Evolutionary conservation across 2,329 filamentous ascomycete genomes (phyloP), one percentile per base, ranked within the genome.

Genomic region (Trichoderma guizhouense): DNA sequence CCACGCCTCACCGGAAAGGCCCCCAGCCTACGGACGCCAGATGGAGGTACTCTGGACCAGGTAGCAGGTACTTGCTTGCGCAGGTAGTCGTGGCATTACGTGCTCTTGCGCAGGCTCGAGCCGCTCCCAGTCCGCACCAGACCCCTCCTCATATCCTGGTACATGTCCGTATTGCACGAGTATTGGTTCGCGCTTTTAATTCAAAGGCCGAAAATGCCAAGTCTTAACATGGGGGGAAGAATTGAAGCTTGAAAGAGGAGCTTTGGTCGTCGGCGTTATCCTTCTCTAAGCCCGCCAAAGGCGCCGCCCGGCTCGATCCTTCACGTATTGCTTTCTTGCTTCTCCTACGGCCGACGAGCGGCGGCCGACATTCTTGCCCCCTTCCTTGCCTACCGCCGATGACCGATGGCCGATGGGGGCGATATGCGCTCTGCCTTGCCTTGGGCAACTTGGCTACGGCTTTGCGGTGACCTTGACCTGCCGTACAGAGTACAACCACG

Each of bases 1-100:
- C 30, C 62, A 36, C 61, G 69, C 69, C 69, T 71, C 69, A 66
- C 62, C 69, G 69, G 68, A 70, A 57, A 64, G 47, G 47, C 58
- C 57, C 51, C 68, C 32, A 51, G 9, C 39, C 21, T 9, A 30
- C 32, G 51, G 4, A 34, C 36, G 26, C 34, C 6, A 11, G 18
- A 36, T 28, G 51, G 18, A 39, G 26, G 26, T 18, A 21, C 26
- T 53, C 28, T 4, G 21, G 30, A 21, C 57, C 36, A n/a, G 32
- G 60, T 36, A 53, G 39, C 47, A 53, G 30, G n/a, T 67, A 58
- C 64, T 7, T 7, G 30, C n/a, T 32, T n/a, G 18, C 18, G 5
- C 21, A 6, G 26, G 21, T 63, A 47, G 21, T 5, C 14, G 21
- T n/a, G 36, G 32, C 51, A 64, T 64, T 66, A 55, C 53, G 36